Percentiles rank a stretch among this genome's conserved stretches.
These are phyloP conservation scores for Penicillium brasilianum DNA, from an alignment of 2,329 filamentous ascomycete species.

Conservation along the genomic window DNA sequence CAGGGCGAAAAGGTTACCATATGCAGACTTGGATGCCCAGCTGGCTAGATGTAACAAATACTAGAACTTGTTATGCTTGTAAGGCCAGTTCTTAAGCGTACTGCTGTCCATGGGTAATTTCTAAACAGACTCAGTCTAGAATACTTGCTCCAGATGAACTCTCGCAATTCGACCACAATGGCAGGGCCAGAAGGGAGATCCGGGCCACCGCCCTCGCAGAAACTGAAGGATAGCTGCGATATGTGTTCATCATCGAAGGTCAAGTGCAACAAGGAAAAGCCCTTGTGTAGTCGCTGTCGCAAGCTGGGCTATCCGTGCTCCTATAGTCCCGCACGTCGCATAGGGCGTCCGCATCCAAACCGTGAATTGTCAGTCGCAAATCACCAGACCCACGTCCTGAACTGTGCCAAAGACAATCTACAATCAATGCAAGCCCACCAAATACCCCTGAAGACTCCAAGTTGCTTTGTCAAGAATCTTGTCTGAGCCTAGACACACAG, in stretches of 20 bases:
- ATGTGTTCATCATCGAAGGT: slow-evolving; percentile 15
- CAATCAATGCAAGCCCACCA: neutral
- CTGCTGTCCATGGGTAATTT: neutral
- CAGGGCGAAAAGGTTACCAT: neutral
- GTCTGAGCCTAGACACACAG: neutral
- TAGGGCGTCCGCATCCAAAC: slow-evolving; percentile 22
- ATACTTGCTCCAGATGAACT: neutral
- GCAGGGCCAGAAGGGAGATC: neutral
- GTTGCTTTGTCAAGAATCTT: neutral
- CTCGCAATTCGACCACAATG: neutral
- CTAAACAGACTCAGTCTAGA: neutral
- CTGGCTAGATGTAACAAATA: neutral
- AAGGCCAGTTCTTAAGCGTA: neutral
- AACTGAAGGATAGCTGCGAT: slow-evolving; percentile 16
- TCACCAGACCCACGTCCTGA: slow-evolving; percentile 1
- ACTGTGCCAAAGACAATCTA: neutral
- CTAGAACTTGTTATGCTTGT: neutral
- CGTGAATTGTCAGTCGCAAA: neutral
- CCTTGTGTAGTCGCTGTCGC: slow-evolving; percentile 14
- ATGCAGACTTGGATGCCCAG: neutral
- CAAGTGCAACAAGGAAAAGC: slow-evolving; percentile 16
- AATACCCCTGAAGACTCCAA: neutral
- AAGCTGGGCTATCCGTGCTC: slow-evolving; percentile 29
- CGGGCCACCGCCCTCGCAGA: neutral
- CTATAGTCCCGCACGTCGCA: slow-evolving; percentile 31